Conservation (phyloP, 768 basidiomycete genomes). For the Phlebiopsis flavidoalba region DNA sequence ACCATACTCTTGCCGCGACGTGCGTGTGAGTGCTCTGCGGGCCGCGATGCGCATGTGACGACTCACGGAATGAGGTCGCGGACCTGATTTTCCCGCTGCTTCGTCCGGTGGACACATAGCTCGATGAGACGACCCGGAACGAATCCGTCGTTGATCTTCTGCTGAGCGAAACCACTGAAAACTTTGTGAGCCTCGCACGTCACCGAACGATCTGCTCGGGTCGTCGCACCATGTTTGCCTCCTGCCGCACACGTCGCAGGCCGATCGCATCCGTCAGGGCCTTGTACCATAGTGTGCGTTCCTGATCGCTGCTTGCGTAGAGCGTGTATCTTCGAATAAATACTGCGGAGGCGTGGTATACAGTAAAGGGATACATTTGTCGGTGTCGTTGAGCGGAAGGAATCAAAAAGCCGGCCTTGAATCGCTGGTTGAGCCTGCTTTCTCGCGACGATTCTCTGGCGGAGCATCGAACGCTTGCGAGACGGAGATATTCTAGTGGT, state of each 20-base stretch:
- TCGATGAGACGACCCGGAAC: slow-evolving; percentile 44
- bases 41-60: neutral
- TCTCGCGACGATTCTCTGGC: slow-evolving; percentile 61
- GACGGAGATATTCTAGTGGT: slow-evolving; percentile 70
- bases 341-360: slow-evolving; percentile 63
- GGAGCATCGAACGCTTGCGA: slow-evolving; percentile 58
- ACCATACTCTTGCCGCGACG: slow-evolving; percentile 34
- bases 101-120: slow-evolving; percentile 15
- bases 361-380: slow-evolving; percentile 68
- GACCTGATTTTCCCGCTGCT: slow-evolving; percentile 55
- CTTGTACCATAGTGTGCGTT: slow-evolving; percentile 59
- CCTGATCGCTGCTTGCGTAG: slow-evolving; percentile 52
- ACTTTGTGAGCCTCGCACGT: too few relatives aligned
- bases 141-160: slow-evolving; percentile 51
- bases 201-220: neutral
- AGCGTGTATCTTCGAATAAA: slow-evolving; percentile 64
- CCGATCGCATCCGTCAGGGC: slow-evolving; percentile 58
- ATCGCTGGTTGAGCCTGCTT: slow-evolving; percentile 25
- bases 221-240: slow-evolving; percentile 62
- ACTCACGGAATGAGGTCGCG: slow-evolving; percentile 63
- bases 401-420: slow-evolving; percentile 43
- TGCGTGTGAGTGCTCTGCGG: too few relatives aligned
- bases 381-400: slow-evolving; percentile 45
- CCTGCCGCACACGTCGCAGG: slow-evolving; percentile 58
- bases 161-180: slow-evolving; percentile 63